phyloP scores from a whole-genome alignment of 2,329 filamentous ascomycete species.

The Cladorrhinum sp. region DNA sequence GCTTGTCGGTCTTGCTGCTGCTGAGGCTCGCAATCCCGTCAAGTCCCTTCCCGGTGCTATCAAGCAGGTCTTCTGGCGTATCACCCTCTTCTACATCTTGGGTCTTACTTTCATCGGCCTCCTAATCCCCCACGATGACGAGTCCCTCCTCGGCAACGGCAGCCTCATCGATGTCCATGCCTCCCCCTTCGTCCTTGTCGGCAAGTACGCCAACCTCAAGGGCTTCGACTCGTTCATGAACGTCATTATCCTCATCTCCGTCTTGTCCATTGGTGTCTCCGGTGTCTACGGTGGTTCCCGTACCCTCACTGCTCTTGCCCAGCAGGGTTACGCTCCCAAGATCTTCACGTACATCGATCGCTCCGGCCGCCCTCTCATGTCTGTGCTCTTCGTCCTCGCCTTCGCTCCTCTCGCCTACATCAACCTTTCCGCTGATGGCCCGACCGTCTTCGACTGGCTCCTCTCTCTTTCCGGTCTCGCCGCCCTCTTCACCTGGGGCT shows the following conservation, averaged over 20 bases:
- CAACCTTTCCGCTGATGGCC: constrained; percentile 44
- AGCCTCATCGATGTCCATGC: constrained; percentile 43
- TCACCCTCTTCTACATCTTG: constrained; percentile 50
- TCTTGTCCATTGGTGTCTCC: constrained; percentile 54
- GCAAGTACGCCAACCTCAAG: constrained; percentile 44
- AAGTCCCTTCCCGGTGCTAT: constrained; percentile 73
- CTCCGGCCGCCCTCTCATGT: constrained; percentile 48
- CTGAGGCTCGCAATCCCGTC: constrained; percentile 64
- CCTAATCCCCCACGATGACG: constrained; percentile 43
- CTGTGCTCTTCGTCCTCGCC: constrained; percentile 44
- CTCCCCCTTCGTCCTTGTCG: constrained; percentile 52
- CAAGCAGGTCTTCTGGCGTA: constrained; percentile 66
- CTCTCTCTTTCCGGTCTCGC: constrained; percentile 61
- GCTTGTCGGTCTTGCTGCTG: constrained; percentile 66
- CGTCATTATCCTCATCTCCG: constrained; percentile 51
- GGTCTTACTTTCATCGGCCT: constrained; percentile 50
- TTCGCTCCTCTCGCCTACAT: constrained; percentile 50
- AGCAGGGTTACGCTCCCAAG: constrained; percentile 55
- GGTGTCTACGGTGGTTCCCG: constrained; percentile 55
- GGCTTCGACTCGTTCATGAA: constrained; percentile 54
- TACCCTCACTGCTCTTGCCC: constrained; percentile 53
- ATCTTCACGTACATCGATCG: constrained; percentile 53
- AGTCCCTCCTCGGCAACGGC: constrained; percentile 42
- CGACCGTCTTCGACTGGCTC: constrained; percentile 61
- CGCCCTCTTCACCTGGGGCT: constrained; percentile 64